Base-by-base conservation (phyloP, 2,329 filamentous ascomycete species). In the Geosmithia putterillii region DNA sequence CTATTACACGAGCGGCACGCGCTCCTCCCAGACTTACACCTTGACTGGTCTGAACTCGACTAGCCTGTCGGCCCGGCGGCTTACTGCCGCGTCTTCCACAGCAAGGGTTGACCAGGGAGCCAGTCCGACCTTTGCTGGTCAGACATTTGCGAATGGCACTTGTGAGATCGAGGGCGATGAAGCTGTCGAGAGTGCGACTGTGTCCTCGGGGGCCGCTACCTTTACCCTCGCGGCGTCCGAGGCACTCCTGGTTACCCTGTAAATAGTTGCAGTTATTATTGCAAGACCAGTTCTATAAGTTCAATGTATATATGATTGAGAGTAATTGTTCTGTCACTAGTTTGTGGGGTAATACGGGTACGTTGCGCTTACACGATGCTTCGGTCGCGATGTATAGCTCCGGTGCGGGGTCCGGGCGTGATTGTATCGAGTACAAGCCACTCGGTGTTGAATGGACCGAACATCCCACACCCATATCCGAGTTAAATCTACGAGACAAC, bases 51-150 rank as follows among this genome's bases (percentile, higher is more conserved):
- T 73, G 36, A 51, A 55, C 2, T 45, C 55, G 0, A 41, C 52
- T 0, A 61, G 43, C 7, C 57, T 70, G 5, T 59, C 52, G 15
- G 64, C 67, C 1, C 67, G 67, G 53, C 60, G 65, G n/a, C 38
- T 51, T 17, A 50, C 49, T 18, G 49, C 49, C 7, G 25, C 49
- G 1, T 45, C 38, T 36, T 23, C 50, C 0, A 52, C 48, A 4
- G 51, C 50, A 7, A 41, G 49, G 32, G 44, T 50, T 22, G 50
- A 52, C 15, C 38, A 42, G 6, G 50, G 50, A 4, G 36, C 44
- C n/a, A 50, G 41, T 22, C 47, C 49, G 4, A 48, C 50, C 6
- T 37, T 52, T 22, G 47, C 39, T 3, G 50, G 49, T 3, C 49
- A 48, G n/a, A 47, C 44, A 1, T 51, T 51, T 43, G 44, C 28